phyloP scores from a whole-genome alignment of 805 yeast species.

The Citeromyces matritensis region DNA sequence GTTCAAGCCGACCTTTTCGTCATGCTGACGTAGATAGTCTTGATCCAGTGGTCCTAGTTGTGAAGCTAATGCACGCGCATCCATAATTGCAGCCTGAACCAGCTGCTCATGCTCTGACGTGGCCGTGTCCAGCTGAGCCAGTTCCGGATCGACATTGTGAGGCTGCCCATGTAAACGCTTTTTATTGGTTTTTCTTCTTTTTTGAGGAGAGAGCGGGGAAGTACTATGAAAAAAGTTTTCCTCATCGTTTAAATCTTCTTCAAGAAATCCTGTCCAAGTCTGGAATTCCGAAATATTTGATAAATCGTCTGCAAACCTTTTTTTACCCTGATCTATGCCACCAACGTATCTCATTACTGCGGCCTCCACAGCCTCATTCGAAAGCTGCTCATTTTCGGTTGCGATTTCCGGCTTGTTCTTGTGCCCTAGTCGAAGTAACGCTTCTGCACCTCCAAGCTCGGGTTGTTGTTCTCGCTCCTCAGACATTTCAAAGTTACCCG shows the following conservation, averaged over 20 bases:
- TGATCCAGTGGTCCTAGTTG: conserved; percentile 18
- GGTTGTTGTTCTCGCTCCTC: conserved; percentile 6
- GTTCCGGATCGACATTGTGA: conserved; percentile 40
- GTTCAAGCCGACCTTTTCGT: conserved; percentile 4
- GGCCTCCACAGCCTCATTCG: conserved; percentile 49
- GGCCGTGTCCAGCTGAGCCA: conserved; percentile 29
- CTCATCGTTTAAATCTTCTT: conserved; percentile 19
- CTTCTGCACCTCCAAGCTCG: conserved; percentile 13
- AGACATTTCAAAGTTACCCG: conserved; percentile 1
- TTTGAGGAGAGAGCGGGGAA: conserved; percentile 6
- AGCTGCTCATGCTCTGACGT: conserved; percentile 43
- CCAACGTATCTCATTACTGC: conserved; percentile 67
- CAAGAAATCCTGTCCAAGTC: conserved; percentile 38
- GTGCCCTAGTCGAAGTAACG: conserved; percentile 10
- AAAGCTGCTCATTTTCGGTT: background rate
- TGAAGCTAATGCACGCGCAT: conserved; percentile 48
- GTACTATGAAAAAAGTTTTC: conserved; percentile 10
- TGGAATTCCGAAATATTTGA: conserved; percentile 30
- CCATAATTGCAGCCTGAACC: conserved; percentile 57
- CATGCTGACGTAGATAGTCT: conserved; percentile 13
- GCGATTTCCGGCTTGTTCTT: conserved; percentile 4
- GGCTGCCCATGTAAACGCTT: conserved; percentile 3
- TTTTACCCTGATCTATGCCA: conserved; percentile 24
- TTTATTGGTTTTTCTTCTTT: conserved; percentile 1
- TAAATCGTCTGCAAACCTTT: conserved; percentile 23